Conservation (phyloP, 2,329 filamentous ascomycete species). For the Emergomyces africanus region DNA sequence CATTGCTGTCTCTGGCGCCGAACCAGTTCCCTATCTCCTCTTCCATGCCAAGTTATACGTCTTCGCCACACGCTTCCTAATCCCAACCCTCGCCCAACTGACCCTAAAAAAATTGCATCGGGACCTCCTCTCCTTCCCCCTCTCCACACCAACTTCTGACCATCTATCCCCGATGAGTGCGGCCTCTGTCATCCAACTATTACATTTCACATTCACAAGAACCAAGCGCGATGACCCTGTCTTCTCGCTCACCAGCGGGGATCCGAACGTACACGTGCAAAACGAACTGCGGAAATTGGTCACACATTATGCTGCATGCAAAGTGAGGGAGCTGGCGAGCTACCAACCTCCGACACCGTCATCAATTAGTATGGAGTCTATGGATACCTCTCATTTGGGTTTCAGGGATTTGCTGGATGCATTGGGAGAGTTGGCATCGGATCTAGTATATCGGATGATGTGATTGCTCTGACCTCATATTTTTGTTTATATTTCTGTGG, state of each 20-base stretch:
- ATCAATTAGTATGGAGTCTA: slow-evolving; percentile 13
- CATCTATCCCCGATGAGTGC: slow-evolving; percentile 14
- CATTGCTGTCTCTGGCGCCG: slow-evolving; percentile 4
- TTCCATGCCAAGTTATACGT: slow-evolving; percentile 34
- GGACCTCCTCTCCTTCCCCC: slow-evolving; percentile 22
- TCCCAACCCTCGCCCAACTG: slow-evolving; percentile 27
- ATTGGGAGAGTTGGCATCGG: slow-evolving; percentile 28
- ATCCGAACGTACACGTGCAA: slow-evolving; percentile 20
- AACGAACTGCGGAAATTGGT: slow-evolving; percentile 30
- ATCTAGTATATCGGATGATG: slow-evolving; percentile 32
- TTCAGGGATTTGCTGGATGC: slow-evolving; percentile 25
- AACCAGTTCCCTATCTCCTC: slow-evolving; percentile 24
- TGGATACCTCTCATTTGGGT: slow-evolving; percentile 16
- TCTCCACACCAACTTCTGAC: slow-evolving; percentile 7
- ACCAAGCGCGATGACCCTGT: slow-evolving; percentile 29
- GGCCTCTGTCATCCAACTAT: slow-evolving; percentile 25
- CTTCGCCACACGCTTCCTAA: slow-evolving; percentile 30
- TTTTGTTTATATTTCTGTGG: background rate
- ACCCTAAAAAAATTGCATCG: slow-evolving; percentile 28
- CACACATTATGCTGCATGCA: slow-evolving; percentile 29
- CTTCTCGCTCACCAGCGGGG: slow-evolving; percentile 20
- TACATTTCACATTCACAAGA: slow-evolving; percentile 28
- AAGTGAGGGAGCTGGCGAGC: slow-evolving; percentile 25
- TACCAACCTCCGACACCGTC: slow-evolving; percentile 13
- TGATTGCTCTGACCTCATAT: slow-evolving; percentile 7